Percentiles rank a stretch among this genome's conserved stretches.
Evolutionary conservation across 257 asterid species (phyloP).

Genomic region (Leonotis leonurus): DNA sequence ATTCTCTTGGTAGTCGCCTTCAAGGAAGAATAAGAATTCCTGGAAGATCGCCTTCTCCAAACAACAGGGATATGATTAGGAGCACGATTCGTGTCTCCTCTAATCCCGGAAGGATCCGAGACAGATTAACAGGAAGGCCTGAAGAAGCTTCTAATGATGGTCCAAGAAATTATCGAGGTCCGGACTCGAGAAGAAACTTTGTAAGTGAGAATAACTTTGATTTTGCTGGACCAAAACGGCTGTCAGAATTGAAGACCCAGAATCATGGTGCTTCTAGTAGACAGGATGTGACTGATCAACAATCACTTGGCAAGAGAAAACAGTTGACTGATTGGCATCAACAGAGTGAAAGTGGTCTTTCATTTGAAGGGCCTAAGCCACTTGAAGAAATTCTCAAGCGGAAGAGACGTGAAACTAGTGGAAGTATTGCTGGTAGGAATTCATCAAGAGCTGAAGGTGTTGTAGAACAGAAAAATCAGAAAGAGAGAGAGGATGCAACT

Average conservation of each 20-base stretch:
- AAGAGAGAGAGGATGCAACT: too few relatives aligned
- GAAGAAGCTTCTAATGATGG: constrained; percentile 27
- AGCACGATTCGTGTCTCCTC: constrained; percentile 28
- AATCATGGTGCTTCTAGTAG: constrained; percentile 26
- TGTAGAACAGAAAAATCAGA: background rate
- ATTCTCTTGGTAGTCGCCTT: constrained; percentile 38
- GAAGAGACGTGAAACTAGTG: constrained; percentile 31
- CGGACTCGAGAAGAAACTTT: constrained; percentile 26
- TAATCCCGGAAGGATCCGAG: constrained; percentile 33
- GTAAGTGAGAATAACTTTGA: constrained; percentile 16
- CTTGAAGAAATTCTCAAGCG: constrained; percentile 53
- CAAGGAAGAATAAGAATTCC: constrained; percentile 52
- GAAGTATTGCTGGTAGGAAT: background rate
- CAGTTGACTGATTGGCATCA: constrained; percentile 21
- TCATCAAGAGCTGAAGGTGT: background rate
- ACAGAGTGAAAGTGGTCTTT: constrained; percentile 20
- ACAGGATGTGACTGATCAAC: constrained; percentile 20
- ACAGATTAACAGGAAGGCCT: constrained; percentile 40
- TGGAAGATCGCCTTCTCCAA: constrained; percentile 29
- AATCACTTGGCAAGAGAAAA: constrained; percentile 41
- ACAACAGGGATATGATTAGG: constrained; percentile 25
- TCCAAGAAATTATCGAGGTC: constrained; percentile 27
- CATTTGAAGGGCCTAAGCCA: constrained; percentile 65
- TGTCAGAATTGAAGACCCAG: constrained; percentile 42
- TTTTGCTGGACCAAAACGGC: constrained; percentile 46